A percentile compares a stretch with the other conserved stretches of the same genome.
phyloP scores from a whole-genome alignment of 2,329 filamentous ascomycete species.

The Cladophialophora yegresii region DNA sequence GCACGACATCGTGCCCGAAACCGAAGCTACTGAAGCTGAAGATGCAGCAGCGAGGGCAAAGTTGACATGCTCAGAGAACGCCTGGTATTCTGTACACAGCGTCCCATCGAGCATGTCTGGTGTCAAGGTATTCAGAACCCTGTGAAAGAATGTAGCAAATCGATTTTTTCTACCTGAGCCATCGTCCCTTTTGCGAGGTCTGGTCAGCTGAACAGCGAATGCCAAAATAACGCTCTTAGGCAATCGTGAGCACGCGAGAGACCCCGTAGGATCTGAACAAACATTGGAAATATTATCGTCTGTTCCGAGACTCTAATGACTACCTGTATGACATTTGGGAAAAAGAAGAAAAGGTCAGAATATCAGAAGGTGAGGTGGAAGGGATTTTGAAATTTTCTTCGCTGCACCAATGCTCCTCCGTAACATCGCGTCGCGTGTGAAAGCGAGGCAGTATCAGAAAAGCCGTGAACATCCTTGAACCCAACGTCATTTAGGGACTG shows the following conservation, averaged over 20 bases:
- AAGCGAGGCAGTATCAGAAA: slow-evolving; percentile 1
- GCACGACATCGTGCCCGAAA: slow-evolving; percentile 82
- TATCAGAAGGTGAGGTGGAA: neutral
- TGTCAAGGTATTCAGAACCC: neutral
- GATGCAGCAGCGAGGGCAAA: slow-evolving; percentile 69
- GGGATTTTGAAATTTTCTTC: neutral
- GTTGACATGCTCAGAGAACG: neutral
- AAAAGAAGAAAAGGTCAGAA: slow-evolving; percentile 34
- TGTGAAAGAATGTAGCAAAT: slow-evolving; percentile 38
- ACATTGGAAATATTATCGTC: slow-evolving; percentile 69
- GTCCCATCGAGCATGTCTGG: neutral
- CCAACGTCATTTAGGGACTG: neutral
- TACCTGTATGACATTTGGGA: slow-evolving; percentile 68
- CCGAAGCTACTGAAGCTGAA: slow-evolving; percentile 77
- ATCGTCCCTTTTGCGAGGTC: slow-evolving; percentile 56
- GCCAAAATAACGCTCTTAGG: slow-evolving; percentile 73
- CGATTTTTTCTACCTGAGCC: slow-evolving; percentile 48
- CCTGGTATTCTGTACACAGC: neutral
- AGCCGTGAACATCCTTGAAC: neutral
- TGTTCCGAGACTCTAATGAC: slow-evolving; percentile 99
- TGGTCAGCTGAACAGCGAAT: slow-evolving; percentile 73
- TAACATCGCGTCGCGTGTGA: slow-evolving; percentile 15
- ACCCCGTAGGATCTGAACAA: slow-evolving; percentile 79
- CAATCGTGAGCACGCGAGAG: slow-evolving; percentile 97
- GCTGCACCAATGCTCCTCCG: slow-evolving; percentile 7